Percentiles rank a stretch among this genome's conserved stretches.
Conservation (phyloP, 805 yeast genomes). For the Ogataea angusta region DNA sequence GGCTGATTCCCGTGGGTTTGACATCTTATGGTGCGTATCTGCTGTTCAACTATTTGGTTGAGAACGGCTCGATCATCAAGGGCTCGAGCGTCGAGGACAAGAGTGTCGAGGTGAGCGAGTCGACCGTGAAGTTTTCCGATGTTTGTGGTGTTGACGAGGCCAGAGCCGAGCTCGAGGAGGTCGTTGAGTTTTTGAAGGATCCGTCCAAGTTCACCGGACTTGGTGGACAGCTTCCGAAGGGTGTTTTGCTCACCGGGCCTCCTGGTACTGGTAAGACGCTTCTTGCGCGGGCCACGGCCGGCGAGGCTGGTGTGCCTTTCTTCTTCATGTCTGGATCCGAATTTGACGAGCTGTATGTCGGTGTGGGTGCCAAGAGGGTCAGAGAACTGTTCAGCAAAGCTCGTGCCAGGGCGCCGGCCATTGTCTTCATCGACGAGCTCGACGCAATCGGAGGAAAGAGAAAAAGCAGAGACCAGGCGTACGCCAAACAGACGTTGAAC, state of each 20-base stretch:
- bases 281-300: slow-evolving; percentile 96
- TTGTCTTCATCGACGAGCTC: slow-evolving; percentile 93
- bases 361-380: slow-evolving; percentile 98
- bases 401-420: slow-evolving; percentile 92
- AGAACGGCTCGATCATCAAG: slow-evolving; percentile 63
- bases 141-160: slow-evolving; percentile 99
- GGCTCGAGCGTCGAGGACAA: slow-evolving; percentile 25
- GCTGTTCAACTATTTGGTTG: slow-evolving; percentile 75
- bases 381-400: slow-evolving; percentile 94
- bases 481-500: slow-evolving; percentile 94
- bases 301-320: slow-evolving; percentile 98
- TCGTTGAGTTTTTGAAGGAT: slow-evolving; percentile 95
- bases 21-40: slow-evolving; percentile 77
- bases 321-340: slow-evolving; percentile 98
- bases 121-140: slow-evolving; percentile 79
- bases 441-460: slow-evolving; percentile 99
- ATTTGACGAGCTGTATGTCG: slow-evolving; percentile 96
- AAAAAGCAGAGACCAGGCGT: slow-evolving; percentile 96
- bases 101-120: slow-evolving; percentile 23
- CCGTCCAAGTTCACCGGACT: slow-evolving; percentile 94
- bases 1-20: slow-evolving; percentile 79
- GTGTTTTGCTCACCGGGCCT: slow-evolving; percentile 94
- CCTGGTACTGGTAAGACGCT: slow-evolving; percentile 99
- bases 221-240: slow-evolving; percentile 97
- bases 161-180: slow-evolving; percentile 92